phyloP scores from a whole-genome alignment of 2,329 filamentous ascomycete genomes.

The Penicillium carneum region DNA sequence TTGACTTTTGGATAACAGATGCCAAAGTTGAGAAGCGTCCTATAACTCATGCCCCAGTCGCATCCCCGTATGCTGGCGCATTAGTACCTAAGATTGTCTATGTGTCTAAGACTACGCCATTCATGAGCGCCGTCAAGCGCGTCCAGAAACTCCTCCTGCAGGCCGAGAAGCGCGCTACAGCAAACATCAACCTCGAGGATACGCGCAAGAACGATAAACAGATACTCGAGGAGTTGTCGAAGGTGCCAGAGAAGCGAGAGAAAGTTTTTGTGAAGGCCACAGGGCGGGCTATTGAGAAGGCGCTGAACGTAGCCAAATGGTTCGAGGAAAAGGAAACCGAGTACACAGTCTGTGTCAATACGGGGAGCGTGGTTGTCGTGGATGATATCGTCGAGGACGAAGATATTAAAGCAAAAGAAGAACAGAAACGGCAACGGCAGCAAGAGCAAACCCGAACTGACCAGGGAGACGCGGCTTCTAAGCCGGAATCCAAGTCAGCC shows the following conservation, averaged over 20 bases:
- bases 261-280: conserved; percentile 66
- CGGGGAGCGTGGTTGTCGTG: conserved; percentile 64
- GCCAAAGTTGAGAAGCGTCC: conserved; percentile 63
- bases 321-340: conserved; percentile 62
- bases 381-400: conserved; percentile 64
- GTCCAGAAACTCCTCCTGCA: conserved; percentile 63
- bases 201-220: conserved; percentile 43
- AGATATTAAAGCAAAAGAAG: conserved; percentile 39
- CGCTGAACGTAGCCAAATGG: conserved; percentile 62
- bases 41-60: conserved; percentile 63
- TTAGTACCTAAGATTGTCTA: conserved; percentile 63
- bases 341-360: conserved; percentile 61
- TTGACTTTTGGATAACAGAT: conserved; percentile 43
- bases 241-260: conserved; percentile 53
- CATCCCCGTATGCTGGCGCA: conserved; percentile 61
- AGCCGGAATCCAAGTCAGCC: conserved; percentile 29
- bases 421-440: conserved; percentile 33
- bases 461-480: conserved; percentile 18
- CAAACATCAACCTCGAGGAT: conserved; percentile 49
- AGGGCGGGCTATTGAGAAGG: conserved; percentile 65
- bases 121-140: conserved; percentile 67
- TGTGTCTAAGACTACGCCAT: conserved; percentile 61
- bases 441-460: conserved; percentile 25
- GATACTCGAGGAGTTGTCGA: conserved; percentile 43
- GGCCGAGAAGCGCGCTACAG: conserved; percentile 60